phyloP scores from a whole-genome alignment of 148 eudicot genomes.

The Fagopyrum esculentum region DNA sequence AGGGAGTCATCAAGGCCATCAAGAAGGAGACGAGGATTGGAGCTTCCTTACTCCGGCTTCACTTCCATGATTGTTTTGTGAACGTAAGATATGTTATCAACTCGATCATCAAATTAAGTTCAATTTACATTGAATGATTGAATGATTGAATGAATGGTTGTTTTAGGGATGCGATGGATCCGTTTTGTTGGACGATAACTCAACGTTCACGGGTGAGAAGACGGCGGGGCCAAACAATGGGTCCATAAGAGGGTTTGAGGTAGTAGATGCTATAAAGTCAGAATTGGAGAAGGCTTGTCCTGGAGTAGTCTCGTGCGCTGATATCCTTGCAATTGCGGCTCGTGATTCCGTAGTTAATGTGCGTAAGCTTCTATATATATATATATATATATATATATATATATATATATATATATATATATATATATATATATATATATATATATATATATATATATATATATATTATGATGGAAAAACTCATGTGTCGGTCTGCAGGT shows the following conservation, averaged over 20 bases:
- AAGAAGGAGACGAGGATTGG: slow-evolving; percentile 37
- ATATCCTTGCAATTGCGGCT: slow-evolving; percentile 46
- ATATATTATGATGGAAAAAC: no score
- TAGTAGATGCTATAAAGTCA: slow-evolving; percentile 34
- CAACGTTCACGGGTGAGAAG: slow-evolving; percentile 38
- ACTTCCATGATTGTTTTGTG: slow-evolving; percentile 57
- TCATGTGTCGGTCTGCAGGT: no score
- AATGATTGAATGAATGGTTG: neutral
- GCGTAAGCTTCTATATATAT: neutral
- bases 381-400: no score
- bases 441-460: no score
- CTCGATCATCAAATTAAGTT: neutral
- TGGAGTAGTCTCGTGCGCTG: slow-evolving; percentile 51
- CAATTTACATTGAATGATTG: neutral
- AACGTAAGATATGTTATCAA: slow-evolving; percentile 20
- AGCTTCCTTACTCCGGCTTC: slow-evolving; percentile 48
- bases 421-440: no score
- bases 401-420: no score
- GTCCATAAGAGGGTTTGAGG: slow-evolving; percentile 46
- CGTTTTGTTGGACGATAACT: slow-evolving; percentile 30
- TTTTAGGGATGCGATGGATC: slow-evolving; percentile 53
- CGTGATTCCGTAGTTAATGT: slow-evolving; percentile 36
- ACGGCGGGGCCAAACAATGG: slow-evolving; percentile 29
- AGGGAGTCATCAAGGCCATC: slow-evolving; percentile 24
- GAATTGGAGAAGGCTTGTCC: slow-evolving; percentile 34